Base-by-base conservation (phyloP, 108 stramenopile species). In the Pseudonitzschia multistriata region DNA sequence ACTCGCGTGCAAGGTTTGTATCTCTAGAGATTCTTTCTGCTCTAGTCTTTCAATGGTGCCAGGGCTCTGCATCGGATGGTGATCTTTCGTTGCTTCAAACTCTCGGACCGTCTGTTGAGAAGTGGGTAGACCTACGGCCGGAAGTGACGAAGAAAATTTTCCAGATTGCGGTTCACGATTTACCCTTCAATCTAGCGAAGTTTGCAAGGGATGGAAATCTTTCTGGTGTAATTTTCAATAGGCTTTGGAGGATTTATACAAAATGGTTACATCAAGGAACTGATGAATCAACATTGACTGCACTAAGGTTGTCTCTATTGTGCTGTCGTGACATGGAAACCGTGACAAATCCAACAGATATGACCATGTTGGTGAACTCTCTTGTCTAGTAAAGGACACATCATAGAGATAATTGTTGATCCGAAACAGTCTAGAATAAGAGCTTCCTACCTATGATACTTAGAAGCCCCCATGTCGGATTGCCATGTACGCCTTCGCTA, bases 21-120 rank as follows among this genome's bases (percentile, higher is more conserved):
- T 70, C 66, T 15, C 66, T 78, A 3, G 69, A 78, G 33, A 78
- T 78, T 50, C 65, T 78, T n/a, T 65, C 57, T 13, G 71, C 52
- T 1, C 37, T 78, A 19, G 71, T 78, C 19, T 60, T 53, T 27
- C 70, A 59, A 3, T 77, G 68, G 68, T 36, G 47, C 31, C n/a
- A 52, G 25, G 77, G 68, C 47, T 24, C 15, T 24, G 72, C 73
- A 60, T 74, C 73, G 21, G 73, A 70, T 48, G 77, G 77, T 6
- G 71, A 78, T 30, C 57, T 74, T 4, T 79, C 78, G 29, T n/a
- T 79, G 50, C 34, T 49, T 1, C 72, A 53, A 39, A 25, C 66
- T 11, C n/a, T 61, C 17, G 56, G 47, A n/a, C 36, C 40, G 10
- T 55, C 42, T 7, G 54, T 65, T 55, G 59, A 61, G 28, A 56